Base-by-base conservation (phyloP, 192 early-diverging fungal species). In the Obelidium mucronatum region DNA sequence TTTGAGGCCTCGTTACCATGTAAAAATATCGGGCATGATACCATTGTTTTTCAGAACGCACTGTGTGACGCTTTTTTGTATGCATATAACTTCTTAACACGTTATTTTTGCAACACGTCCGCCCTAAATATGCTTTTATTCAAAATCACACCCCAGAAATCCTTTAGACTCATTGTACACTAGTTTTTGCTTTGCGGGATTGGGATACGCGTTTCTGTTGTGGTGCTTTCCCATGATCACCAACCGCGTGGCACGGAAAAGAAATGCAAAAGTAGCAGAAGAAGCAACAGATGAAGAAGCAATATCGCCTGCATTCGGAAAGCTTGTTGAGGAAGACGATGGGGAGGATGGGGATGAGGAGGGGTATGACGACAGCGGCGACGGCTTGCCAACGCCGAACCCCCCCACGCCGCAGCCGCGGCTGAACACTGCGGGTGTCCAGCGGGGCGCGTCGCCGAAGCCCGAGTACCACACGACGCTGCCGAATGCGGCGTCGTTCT, bases 121-220 rank as follows among this genome's bases (percentile, higher is more conserved):
- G n/a, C n/a, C n/a, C n/a, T n/a, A n/a, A n/a, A n/a, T n/a, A n/a
- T n/a, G n/a, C n/a, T n/a, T n/a, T n/a, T n/a, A n/a, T n/a, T n/a
- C n/a, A n/a, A n/a, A n/a, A n/a, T n/a, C n/a, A n/a, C n/a, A n/a
- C n/a, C n/a, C 8, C 8, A 58, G 55, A 31, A 58, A 58, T 24
- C 55, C 55, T 6, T 58, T 58, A 31, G 55, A 58, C 30, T 22
- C 55, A 58, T 31, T 58, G 24, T 58, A 58, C 55, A 58, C 55
- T 8, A 58, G 55, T 26, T 58, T 58, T 58, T 24, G 8, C 8
- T 58, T 58, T 31, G 55, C 55, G 6, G 55, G 55, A 6, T 24
- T 58, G 13, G 55, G 55, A 24, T 58, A 24, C 55, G 8, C 55
- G 24, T 8, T 58, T 31, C 26, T 58, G 24, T 8, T 58, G 8